These are phyloP conservation scores for Alternaria sp. DNA, from an alignment of 2,329 filamentous ascomycete genomes.

Conservation along the genomic window DNA sequence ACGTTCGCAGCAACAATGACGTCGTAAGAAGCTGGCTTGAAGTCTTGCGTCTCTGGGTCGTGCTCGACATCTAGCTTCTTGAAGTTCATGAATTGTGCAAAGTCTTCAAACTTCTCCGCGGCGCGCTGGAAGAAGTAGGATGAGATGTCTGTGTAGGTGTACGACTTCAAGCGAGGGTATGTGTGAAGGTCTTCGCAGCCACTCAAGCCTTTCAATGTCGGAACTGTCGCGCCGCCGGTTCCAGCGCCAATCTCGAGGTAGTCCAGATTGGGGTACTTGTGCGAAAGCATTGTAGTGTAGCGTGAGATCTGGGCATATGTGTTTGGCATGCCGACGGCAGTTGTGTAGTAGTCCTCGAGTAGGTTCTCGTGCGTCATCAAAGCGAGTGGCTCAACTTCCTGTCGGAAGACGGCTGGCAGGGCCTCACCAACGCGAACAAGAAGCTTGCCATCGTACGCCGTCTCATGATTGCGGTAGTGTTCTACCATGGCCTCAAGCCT, in stretches of 20 bases:
- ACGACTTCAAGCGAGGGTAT: slow-evolving; percentile 17
- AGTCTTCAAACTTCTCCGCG: slow-evolving; percentile 14
- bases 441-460: slow-evolving; percentile 18
- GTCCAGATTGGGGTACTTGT: slow-evolving; percentile 20
- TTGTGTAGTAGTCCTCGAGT: slow-evolving; percentile 20
- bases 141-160: slow-evolving; percentile 27
- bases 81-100: slow-evolving; percentile 20
- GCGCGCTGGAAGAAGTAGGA: slow-evolving; percentile 26
- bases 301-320: slow-evolving; percentile 22
- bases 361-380: slow-evolving; percentile 23
- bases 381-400: slow-evolving; percentile 18
- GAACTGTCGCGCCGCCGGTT: slow-evolving; percentile 20
- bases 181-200: slow-evolving; percentile 1
- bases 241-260: slow-evolving; percentile 26
- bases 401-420: slow-evolving; percentile 14
- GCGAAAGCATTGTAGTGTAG: slow-evolving; percentile 14
- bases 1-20: slow-evolving; percentile 45
- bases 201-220: slow-evolving; percentile 12
- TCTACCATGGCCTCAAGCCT: slow-evolving; percentile 11
- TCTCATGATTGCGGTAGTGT: slow-evolving; percentile 13
- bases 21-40: slow-evolving; percentile 25
- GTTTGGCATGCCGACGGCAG: slow-evolving; percentile 21
- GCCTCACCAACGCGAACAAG: slow-evolving; percentile 20
- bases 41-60: slow-evolving; percentile 26
- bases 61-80: slow-evolving; percentile 27